Percentiles rank a stretch among this genome's conserved stretches.
Conservation (phyloP, 257 asterid genomes). For the Cynanchum wilfordii region DNA sequence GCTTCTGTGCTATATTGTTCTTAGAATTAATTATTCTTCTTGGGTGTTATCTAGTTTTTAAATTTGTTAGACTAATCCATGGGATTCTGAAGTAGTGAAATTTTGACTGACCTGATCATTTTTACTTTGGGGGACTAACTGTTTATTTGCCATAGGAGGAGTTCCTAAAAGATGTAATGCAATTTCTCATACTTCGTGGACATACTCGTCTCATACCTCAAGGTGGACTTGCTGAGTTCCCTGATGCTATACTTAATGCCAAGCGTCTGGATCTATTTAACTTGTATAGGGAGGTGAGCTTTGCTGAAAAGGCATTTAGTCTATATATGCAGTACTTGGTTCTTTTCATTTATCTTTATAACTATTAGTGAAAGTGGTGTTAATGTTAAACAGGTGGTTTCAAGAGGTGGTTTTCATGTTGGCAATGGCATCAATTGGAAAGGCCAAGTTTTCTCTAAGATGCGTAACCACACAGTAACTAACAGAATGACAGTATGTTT, state of each 20-base stretch:
- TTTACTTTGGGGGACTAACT: background rate
- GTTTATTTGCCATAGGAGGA: slow-evolving; percentile 57
- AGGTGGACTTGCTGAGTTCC: slow-evolving; percentile 95
- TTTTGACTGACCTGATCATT: background rate
- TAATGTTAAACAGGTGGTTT: slow-evolving; percentile 60
- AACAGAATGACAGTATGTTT: slow-evolving; percentile 84
- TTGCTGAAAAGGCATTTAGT: background rate
- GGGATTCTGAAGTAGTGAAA: background rate
- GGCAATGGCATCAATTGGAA: slow-evolving; percentile 99
- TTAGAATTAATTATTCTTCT: background rate
- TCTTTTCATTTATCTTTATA: background rate
- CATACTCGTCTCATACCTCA: slow-evolving; percentile 98
- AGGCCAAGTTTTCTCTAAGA: slow-evolving; percentile 98
- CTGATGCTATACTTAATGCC: slow-evolving; percentile 98
- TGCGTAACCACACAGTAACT: slow-evolving; percentile 96
- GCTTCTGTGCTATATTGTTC: background rate
- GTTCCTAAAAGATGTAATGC: slow-evolving; percentile 93
- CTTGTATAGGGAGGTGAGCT: slow-evolving; percentile 91
- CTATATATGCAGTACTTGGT: background rate
- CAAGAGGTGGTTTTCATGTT: slow-evolving; percentile 98
- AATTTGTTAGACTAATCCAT: background rate
- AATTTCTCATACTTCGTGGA: slow-evolving; percentile 88
- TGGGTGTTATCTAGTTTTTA: background rate
- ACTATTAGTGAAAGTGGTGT: slow-evolving; percentile 10
- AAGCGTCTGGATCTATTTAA: slow-evolving; percentile 95